Evolutionary conservation across 2,329 filamentous ascomycete genomes (phyloP), one percentile per base, ranked within the genome.

Genomic region (Chalaropsis ovoidea): DNA sequence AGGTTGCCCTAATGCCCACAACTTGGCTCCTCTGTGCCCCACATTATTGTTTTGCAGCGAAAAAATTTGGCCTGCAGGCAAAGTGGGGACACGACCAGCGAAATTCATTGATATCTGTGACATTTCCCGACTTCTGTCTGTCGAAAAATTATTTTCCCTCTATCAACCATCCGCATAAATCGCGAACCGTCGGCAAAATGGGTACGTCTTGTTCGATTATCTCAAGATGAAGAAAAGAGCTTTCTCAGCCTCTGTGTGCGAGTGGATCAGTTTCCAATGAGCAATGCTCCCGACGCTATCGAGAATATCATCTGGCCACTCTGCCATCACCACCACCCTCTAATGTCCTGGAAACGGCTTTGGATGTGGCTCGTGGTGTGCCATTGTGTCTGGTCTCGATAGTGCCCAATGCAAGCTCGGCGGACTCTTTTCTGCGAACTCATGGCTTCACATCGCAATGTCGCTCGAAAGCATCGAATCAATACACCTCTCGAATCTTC

Each of bases 231-330:
- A 56, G 61, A 65, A 68, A 67, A 67, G 65, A 66, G 62, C 67
- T 69, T 71, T 69, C 69, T 74, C 73, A 76, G 75, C 75, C 75
- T 73, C 70, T 74, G 79, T 80, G 75, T 81, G 79, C 79, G 78
- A 81, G 78, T 81, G 79, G 78, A 75, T 73, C 71, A 69, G 66
- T 62, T 62, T 52, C 42, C 43, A 63, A 67, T 63, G 63, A 41
- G 66, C 39, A 35, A 15, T 62, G 60, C 17, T 63, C 60, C 13
- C 7, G 22, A 41, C 22, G 15, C 61, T 42, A 31, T 43, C 61
- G 27, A 47, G 24, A 63, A 13, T 10, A 15, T 7, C 61, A 17
- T n/a, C 35, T 39, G 22, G 11, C 11, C 3, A n/a, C 31, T 17
- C 19, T 22, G 22, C 39, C 54, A 27, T 45, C 17, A 43, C 22